Conservation (phyloP, 2,329 filamentous ascomycete genomes). For the Colletotrichum higginsianum region DNA sequence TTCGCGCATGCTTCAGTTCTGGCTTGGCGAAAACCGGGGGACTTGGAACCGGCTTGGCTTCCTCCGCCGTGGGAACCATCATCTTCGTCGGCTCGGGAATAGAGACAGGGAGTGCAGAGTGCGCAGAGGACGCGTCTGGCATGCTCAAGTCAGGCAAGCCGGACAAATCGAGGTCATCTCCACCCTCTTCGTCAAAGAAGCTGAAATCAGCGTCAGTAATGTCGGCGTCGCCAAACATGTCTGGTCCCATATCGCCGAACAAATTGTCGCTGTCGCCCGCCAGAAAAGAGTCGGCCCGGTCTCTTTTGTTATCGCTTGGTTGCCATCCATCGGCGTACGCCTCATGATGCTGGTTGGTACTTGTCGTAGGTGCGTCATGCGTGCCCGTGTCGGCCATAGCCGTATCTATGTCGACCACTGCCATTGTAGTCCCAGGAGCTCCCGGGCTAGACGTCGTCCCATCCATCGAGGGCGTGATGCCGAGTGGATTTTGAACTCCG, state of each 20-base stretch:
- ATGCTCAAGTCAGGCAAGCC: slow-evolving; percentile 49
- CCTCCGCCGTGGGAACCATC: slow-evolving; percentile 35
- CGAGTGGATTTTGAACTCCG: slow-evolving; percentile 68
- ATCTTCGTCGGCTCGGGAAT: slow-evolving; percentile 43
- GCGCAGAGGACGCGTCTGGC: slow-evolving; percentile 23
- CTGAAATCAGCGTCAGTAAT: slow-evolving; percentile 89
- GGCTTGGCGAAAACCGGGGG: slow-evolving; percentile 68
- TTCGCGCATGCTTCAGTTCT: slow-evolving; percentile 71
- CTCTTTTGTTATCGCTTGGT: slow-evolving; percentile 60
- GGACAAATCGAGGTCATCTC: slow-evolving; percentile 56
- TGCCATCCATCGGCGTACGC: slow-evolving; percentile 59
- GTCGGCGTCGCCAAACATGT: slow-evolving; percentile 80
- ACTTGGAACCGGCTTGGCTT: slow-evolving; percentile 35
- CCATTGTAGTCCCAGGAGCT: slow-evolving; percentile 54
- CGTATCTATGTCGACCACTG: slow-evolving; percentile 53
- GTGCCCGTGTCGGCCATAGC: slow-evolving; percentile 42
- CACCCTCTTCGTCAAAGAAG: slow-evolving; percentile 80
- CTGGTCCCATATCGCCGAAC: slow-evolving; percentile 78
- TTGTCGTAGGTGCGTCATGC: slow-evolving; percentile 49
- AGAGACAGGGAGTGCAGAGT: slow-evolving; percentile 12
- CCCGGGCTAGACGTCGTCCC: slow-evolving; percentile 69
- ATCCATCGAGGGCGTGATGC: slow-evolving; percentile 71
- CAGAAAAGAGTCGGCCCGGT: slow-evolving; percentile 59
- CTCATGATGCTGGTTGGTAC: slow-evolving; percentile 47
- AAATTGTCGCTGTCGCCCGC: slow-evolving; percentile 70